These are phyloP conservation scores for Aspergillus steynii DNA, from an alignment of 495 filamentous ascomycete genomes.

Conservation along the genomic window DNA sequence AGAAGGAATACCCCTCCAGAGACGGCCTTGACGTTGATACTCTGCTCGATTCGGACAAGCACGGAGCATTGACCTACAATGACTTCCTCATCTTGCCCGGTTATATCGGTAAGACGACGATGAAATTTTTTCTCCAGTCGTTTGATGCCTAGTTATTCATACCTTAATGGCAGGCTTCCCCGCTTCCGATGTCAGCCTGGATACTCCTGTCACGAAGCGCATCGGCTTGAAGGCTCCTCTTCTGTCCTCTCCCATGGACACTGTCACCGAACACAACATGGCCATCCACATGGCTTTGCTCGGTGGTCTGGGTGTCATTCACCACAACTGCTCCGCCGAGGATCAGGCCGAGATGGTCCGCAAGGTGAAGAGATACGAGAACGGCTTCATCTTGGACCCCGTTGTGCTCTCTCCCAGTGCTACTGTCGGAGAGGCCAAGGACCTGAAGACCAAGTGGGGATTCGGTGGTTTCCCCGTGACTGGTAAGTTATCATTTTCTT, in stretches of 20 bases:
- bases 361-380: constrained; percentile 99
- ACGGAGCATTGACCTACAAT: constrained; percentile 88
- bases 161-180: constrained; percentile 64
- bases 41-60: constrained; percentile 80
- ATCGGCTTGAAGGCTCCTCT: constrained; percentile 93
- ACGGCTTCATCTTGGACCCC: constrained; percentile 97
- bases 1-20: constrained; percentile 64
- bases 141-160: constrained; percentile 55
- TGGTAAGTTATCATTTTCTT: constrained; percentile 61
- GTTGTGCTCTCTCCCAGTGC: constrained; percentile 86
- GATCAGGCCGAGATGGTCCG: constrained; percentile 98
- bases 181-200: constrained; percentile 83
- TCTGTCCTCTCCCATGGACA: constrained; percentile 98
- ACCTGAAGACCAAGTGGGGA: constrained; percentile 94
- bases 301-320: constrained; percentile 94
- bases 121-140: constrained; percentile 8
- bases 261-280: constrained; percentile 98
- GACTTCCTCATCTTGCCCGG: constrained; percentile 69
- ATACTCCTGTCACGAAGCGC: constrained; percentile 89
- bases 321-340: constrained; percentile 96
- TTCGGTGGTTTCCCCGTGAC: constrained; percentile 99
- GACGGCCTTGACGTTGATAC: constrained; percentile 86
- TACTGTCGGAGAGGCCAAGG: constrained; percentile 88
- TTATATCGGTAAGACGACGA: constrained; percentile 57
- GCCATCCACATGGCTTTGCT: constrained; percentile 98